Conservation (phyloP, 23 red algal genomes). For the Gracilaria gracilis region DNA sequence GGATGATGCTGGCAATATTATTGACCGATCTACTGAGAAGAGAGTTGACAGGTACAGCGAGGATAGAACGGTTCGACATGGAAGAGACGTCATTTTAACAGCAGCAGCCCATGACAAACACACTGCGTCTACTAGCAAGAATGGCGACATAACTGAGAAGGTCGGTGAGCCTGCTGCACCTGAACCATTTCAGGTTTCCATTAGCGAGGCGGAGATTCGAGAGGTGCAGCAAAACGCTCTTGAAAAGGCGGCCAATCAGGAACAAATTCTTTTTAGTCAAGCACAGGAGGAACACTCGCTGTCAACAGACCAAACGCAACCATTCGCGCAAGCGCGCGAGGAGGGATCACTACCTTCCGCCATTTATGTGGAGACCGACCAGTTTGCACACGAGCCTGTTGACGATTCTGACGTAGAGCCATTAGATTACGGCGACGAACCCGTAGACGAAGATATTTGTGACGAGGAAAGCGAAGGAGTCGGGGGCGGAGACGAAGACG, state of each 20-base stretch:
- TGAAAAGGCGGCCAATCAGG: slow-evolving; percentile 40
- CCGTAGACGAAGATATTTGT: not conserved
- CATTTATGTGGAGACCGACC: not conserved
- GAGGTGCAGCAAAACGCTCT: slow-evolving; percentile 25
- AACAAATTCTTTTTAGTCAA: slow-evolving; percentile 2
- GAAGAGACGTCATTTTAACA: not conserved
- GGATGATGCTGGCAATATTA: slow-evolving; percentile 29
- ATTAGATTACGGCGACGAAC: not conserved
- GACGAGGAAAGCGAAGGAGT: not conserved
- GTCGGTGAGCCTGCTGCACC: not conserved
- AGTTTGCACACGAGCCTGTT: slow-evolving; percentile 10
- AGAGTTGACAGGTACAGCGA: slow-evolving; percentile 28
- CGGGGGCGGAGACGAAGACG: not conserved
- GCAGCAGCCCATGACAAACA: not conserved
- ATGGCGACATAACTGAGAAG: not conserved
- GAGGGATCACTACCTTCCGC: not conserved
- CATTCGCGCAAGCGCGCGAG: not conserved
- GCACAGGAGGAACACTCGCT: not conserved
- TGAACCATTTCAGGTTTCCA: not conserved
- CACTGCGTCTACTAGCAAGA: not conserved
- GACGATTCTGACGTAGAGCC: slow-evolving; percentile 6
- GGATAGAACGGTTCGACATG: slow-evolving; percentile 5
- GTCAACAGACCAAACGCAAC: not conserved
- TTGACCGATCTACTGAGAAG: slow-evolving; percentile 22
- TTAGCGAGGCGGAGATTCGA: slow-evolving; percentile 40